Evolutionary conservation across 2,329 filamentous ascomycete species (phyloP).

Genomic region (Aspergillus puulaauensis): DNA sequence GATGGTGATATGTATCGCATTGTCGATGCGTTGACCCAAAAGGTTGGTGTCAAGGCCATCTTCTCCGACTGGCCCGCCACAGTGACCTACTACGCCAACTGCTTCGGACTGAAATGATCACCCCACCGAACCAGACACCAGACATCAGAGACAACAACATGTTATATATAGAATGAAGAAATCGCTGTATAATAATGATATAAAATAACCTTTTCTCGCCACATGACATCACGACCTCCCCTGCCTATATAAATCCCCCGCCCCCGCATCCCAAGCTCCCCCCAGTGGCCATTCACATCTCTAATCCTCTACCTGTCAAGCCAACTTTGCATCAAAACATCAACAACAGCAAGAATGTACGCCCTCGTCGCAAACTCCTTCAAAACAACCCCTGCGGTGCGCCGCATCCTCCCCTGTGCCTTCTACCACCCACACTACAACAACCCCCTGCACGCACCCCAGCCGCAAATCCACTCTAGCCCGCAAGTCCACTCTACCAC

Average conservation of each 20-base stretch:
- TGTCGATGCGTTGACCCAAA: conserved; percentile 19
- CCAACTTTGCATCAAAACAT: neutral
- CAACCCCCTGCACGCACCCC: neutral
- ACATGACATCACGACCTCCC: conserved; percentile 9
- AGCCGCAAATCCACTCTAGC: neutral
- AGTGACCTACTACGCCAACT: conserved; percentile 21
- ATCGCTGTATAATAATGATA: conserved; percentile 1
- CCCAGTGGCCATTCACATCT: neutral
- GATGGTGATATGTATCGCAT: conserved; percentile 23
- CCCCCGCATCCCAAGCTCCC: neutral
- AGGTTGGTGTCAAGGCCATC: conserved; percentile 19
- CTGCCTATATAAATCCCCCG: neutral
- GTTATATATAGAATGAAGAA: neutral
- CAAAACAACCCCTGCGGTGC: conserved; percentile 2
- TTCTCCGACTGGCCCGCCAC: conserved; percentile 23
- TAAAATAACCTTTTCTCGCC: neutral
- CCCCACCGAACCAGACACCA: neutral
- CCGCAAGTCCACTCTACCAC: conserved; percentile 1
- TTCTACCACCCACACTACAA: conserved; percentile 9
- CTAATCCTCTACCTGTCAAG: neutral
- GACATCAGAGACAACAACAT: neutral
- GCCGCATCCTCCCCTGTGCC: conserved; percentile 5
- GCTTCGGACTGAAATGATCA: conserved; percentile 15
- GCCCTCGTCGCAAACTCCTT: conserved; percentile 2
- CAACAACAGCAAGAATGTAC: conserved; percentile 1